Evolutionary conservation across 208 protist species (phyloP), one percentile per base, ranked within the genome.

Genomic region (Angomonas deanei): DNA sequence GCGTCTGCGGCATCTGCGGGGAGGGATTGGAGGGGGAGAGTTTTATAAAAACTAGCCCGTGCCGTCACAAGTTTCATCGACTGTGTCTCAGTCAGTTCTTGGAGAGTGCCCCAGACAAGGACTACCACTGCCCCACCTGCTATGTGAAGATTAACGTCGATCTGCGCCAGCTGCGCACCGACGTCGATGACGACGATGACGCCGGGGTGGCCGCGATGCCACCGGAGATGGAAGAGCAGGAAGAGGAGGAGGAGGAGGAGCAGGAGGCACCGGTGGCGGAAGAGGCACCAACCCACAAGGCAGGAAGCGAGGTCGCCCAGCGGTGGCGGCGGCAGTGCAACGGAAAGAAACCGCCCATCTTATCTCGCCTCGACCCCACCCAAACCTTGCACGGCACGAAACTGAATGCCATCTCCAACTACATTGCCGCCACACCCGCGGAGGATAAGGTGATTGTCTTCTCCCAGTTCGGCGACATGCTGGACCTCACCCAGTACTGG

Each of bases 401-500:
- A 70, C 80, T 97, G 5, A 77, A 93, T 61, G 91, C 91, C 33
- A 86, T 97, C 17, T 72, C 91, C 10, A 69, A 92, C 69, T 96
- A 96, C 74, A 73, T 97, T 33, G 58, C 66, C 54, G 39, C 56
- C 23, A 73, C 95, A 15, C 75, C 84, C 8, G 68, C 68, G 47
- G 77, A 86, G 21, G 93, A 97, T 49, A 97, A 97, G 72, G 78
- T 86, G 15, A 96, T 97, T 71, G 68, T 97, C 36, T 97, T 97
- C 62, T 97, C 92, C 15, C 97, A 99, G 78, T 99, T 97, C 84
- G 97, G 96, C 3, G 82, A 75, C 23, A 97, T 98, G 91, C 80
- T 99, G 13, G 94, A 99, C 65, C 67, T 98, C n/a, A 74, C 96
- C 30, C 89, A 98, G 66, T 85, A 75, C 26, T 72, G 83, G 66